phyloP scores from a whole-genome alignment of 306 rosid species.

The Cyclanthera cordifolia region DNA sequence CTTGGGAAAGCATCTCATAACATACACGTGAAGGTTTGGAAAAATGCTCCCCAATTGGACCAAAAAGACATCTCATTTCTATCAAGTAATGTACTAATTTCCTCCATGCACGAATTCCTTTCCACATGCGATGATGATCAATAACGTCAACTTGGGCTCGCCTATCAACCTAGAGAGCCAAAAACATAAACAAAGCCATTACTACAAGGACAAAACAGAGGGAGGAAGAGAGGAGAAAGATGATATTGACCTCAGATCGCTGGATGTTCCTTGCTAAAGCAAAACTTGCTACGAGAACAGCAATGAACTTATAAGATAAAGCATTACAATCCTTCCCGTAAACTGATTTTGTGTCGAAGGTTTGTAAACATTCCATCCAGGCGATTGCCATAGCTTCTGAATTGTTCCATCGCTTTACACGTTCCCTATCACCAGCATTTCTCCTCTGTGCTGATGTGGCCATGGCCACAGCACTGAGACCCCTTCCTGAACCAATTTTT shows the following conservation, averaged over 20 bases:
- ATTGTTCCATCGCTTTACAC: conserved; percentile 78
- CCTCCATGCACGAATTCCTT: conserved; percentile 80
- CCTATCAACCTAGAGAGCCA: conserved; percentile 70
- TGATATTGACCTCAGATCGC: conserved; percentile 70
- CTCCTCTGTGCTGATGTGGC: conserved; percentile 96
- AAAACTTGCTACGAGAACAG: conserved; percentile 92
- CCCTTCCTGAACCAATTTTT: conserved; percentile 93
- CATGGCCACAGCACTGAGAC: conserved; percentile 98
- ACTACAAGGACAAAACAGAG: not conserved
- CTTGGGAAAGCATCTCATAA: conserved; percentile 1
- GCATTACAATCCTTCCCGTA: conserved; percentile 94
- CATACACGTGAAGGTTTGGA: conserved; percentile 75
- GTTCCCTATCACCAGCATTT: conserved; percentile 69
- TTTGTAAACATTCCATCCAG: conserved; percentile 95
- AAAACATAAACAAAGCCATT: conserved; percentile 10
- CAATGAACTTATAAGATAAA: conserved; percentile 72
- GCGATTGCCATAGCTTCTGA: conserved; percentile 98
- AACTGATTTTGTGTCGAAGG: conserved; percentile 86
- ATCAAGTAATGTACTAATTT: conserved; percentile 72
- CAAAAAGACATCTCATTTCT: conserved; percentile 83
- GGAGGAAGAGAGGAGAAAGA: not conserved
- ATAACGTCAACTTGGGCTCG: conserved; percentile 55
- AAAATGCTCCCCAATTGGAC: conserved; percentile 58
- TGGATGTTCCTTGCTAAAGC: conserved; percentile 92
- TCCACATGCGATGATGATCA: conserved; percentile 44